phyloP scores from a whole-genome alignment of 2,329 filamentous ascomycete species.

The Fusarium secorum region DNA sequence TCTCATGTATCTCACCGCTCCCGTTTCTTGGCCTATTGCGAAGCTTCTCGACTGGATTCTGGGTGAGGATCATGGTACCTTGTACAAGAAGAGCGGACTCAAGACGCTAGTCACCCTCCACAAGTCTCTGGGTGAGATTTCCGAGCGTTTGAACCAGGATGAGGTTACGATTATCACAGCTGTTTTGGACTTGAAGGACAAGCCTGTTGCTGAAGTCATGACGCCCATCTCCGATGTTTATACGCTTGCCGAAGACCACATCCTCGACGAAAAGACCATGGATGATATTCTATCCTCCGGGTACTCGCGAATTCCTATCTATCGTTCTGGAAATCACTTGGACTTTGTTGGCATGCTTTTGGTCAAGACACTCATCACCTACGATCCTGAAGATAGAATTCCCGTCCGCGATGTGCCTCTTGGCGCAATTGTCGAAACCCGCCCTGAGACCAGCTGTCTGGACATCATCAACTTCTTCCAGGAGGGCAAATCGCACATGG shows the following conservation, averaged over 20 bases:
- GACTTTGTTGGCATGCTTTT: conserved; percentile 98
- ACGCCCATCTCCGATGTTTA: conserved; percentile 98
- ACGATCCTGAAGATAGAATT: conserved; percentile 92
- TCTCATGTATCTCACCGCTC: conserved; percentile 92
- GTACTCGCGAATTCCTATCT: conserved; percentile 95
- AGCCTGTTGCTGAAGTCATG: conserved; percentile 95
- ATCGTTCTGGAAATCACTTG: conserved; percentile 79
- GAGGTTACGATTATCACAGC: conserved; percentile 99
- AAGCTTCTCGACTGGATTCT: conserved; percentile 94
- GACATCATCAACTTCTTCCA: conserved; percentile 99
- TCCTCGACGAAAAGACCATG: conserved; percentile 94
- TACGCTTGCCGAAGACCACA: conserved; percentile 92
- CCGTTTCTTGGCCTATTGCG: conserved; percentile 91
- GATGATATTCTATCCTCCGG: conserved; percentile 91
- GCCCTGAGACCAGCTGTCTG: conserved; percentile 92
- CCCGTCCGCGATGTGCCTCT: conserved; percentile 89
- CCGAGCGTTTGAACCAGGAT: conserved; percentile 92
- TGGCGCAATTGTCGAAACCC: conserved; percentile 92
- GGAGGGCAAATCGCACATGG: conserved; percentile 99
- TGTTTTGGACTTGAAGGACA: conserved; percentile 94
- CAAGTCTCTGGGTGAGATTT: conserved; percentile 85
- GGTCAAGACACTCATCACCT: conserved; percentile 98
- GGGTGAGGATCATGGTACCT: conserved; percentile 92
- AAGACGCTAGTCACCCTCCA: conserved; percentile 97
- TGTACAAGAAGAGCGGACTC: conserved; percentile 97